Conservation (phyloP, 2,329 filamentous ascomycete species). For the Talaromyces funiculosus region DNA sequence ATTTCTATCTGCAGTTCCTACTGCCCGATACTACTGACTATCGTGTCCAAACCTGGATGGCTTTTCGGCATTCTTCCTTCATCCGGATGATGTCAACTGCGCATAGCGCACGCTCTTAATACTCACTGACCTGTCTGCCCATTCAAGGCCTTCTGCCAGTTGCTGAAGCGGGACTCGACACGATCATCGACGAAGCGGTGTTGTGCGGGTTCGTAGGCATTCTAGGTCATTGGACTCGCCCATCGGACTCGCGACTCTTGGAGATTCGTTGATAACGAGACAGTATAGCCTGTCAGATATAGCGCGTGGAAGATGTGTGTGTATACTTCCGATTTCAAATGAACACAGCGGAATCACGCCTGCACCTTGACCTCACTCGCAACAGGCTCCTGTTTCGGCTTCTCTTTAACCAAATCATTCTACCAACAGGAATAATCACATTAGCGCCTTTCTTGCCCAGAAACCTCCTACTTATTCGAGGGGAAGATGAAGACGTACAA, state of each 20-base stretch:
- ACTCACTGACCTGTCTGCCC: not conserved
- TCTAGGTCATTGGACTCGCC: not conserved
- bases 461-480: no score
- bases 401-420: conserved; percentile 11
- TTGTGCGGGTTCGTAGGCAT: not conserved
- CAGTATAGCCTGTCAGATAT: not conserved
- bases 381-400: conserved; percentile 17
- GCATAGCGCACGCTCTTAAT: not conserved
- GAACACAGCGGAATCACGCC: conserved; percentile 25
- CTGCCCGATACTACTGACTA: not conserved
- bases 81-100: not conserved
- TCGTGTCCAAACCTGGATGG: not conserved
- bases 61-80: not conserved
- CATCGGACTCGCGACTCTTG: no score
- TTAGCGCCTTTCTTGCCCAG: not conserved
- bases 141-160: not conserved
- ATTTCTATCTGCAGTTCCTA: not conserved
- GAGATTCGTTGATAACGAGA: not conserved
- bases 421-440: conserved; percentile 6
- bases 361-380: conserved; percentile 33
- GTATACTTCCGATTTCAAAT: not conserved
- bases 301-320: not conserved
- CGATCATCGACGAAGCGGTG: not conserved
- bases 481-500: conserved; percentile 47
- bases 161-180: not conserved